These are phyloP conservation scores for Rhizoclosmatium globosum DNA, from an alignment of 192 early-diverging fungal species.

Conservation along the genomic window DNA sequence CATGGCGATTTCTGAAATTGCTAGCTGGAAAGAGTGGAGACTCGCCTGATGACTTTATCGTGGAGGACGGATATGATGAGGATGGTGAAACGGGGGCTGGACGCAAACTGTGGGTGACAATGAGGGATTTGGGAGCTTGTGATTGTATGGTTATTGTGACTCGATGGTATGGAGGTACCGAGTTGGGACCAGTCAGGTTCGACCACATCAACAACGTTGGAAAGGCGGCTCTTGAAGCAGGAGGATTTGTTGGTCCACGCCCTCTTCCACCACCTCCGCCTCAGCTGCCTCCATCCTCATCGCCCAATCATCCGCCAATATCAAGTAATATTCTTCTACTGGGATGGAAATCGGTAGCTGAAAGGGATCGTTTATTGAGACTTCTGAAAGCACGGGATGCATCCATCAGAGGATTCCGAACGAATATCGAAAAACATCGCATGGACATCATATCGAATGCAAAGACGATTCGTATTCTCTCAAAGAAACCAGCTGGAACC, in stretches of 20 bases:
- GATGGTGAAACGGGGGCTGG: constrained; percentile 35
- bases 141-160: constrained; percentile 30
- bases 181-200: constrained; percentile 35
- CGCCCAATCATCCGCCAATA: not conserved
- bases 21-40: not conserved
- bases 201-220: constrained; percentile 34
- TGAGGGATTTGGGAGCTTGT: constrained; percentile 30
- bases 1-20: constrained; percentile 27
- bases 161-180: constrained; percentile 35
- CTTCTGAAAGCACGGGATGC: not conserved
- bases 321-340: too few relatives aligned
- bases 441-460: not conserved
- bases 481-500: not conserved
- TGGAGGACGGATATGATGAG: constrained; percentile 34
- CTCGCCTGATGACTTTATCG: constrained; percentile 24
- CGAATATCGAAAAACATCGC: not conserved
- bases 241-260: constrained; percentile 12
- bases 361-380: not conserved
- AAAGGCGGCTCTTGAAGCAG: constrained; percentile 22
- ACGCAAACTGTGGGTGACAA: constrained; percentile 15
- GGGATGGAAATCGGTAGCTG: constrained; percentile 17
- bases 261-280: not conserved
- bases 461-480: not conserved
- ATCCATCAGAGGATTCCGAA: not conserved
- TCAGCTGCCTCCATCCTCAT: not conserved